phyloP scores from a whole-genome alignment of 106 monocot species.

The Narthecium ossifragum region DNA sequence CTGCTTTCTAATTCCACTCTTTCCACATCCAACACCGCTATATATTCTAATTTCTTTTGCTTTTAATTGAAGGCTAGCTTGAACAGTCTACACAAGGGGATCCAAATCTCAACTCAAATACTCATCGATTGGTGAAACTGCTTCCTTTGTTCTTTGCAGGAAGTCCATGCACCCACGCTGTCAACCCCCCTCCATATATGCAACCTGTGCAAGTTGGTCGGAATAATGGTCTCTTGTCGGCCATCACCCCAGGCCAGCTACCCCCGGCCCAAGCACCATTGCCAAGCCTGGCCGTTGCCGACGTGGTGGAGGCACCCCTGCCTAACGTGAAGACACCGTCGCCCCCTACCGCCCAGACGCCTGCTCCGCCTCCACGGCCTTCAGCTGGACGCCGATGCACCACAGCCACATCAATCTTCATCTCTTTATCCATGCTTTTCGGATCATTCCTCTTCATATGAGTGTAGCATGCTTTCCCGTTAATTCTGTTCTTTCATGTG shows the following conservation, averaged over 20 bases:
- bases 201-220: constrained; percentile 21
- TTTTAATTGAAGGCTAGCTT: no score
- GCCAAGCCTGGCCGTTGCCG: constrained; percentile 27
- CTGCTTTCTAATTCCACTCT: no score
- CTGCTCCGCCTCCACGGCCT: background rate
- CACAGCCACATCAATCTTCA: background rate
- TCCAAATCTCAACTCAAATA: no score
- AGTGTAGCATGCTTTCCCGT: background rate
- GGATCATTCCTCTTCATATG: background rate
- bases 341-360: constrained; percentile 12
- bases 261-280: constrained; percentile 41
- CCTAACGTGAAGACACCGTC: constrained; percentile 32
- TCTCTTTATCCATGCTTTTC: background rate
- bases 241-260: background rate
- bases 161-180: constrained; percentile 35
- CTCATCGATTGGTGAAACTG: constrained; percentile 3
- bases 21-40: no score
- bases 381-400: background rate
- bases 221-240: constrained; percentile 12
- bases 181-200: constrained; percentile 32
- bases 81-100: no score
- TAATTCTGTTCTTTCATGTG: background rate
- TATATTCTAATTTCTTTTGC: no score
- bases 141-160: constrained; percentile 23
- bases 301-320: constrained; percentile 60